These are phyloP conservation scores for Fusarium scirpi DNA, from an alignment of 2,329 filamentous ascomycete species.

Conservation along the genomic window DNA sequence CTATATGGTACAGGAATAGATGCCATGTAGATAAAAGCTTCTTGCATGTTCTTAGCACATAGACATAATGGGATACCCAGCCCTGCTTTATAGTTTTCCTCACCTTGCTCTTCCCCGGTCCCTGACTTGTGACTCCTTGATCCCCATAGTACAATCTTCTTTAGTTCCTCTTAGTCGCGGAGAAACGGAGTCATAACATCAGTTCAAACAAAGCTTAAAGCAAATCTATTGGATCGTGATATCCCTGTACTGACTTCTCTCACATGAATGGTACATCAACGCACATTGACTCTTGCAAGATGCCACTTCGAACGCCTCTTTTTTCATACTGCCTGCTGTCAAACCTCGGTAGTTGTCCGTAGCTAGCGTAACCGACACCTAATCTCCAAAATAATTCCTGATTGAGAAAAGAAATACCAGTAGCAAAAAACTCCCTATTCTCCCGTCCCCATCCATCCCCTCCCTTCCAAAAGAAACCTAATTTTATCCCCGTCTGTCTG, in stretches of 20 bases:
- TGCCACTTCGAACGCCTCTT: conserved; percentile 43
- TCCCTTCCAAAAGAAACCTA: conserved; percentile 9
- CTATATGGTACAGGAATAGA: conserved; percentile 29
- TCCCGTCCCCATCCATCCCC: not conserved
- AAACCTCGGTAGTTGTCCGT: conserved; percentile 43
- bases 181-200: conserved; percentile 41
- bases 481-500: not conserved
- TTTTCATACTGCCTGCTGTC: conserved; percentile 30
- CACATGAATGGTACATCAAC: conserved; percentile 42
- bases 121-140: conserved; percentile 27
- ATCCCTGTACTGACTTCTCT: conserved; percentile 36
- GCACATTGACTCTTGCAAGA: conserved; percentile 23
- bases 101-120: conserved; percentile 3
- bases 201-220: conserved; percentile 35
- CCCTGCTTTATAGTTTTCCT: conserved; percentile 48
- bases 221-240: conserved; percentile 43
- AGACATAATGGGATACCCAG: conserved; percentile 44
- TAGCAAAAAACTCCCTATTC: conserved; percentile 26
- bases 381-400: conserved; percentile 30
- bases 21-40: conserved; percentile 44
- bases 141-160: conserved; percentile 23
- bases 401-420: conserved; percentile 14
- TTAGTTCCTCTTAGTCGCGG: conserved; percentile 32
- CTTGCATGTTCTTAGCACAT: conserved; percentile 44
- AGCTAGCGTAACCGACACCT: conserved; percentile 27